Evolutionary conservation across 495 filamentous ascomycete species (phyloP).

Genomic region (Penicillium salamii): DNA sequence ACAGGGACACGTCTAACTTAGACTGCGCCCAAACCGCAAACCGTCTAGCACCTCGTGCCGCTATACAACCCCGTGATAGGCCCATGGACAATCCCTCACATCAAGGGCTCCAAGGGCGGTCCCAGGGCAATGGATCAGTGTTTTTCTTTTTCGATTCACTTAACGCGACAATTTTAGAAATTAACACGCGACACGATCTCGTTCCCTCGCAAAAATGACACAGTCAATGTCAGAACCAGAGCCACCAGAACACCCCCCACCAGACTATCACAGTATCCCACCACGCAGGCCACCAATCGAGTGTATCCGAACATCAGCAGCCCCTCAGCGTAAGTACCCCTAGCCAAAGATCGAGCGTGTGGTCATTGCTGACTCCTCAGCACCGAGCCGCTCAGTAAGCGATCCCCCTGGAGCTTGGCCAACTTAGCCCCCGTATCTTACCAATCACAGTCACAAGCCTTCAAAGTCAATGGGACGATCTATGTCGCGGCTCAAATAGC

Average conservation of each 20-base stretch:
- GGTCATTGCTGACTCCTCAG: background rate
- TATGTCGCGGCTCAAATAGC: background rate
- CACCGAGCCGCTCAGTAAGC: background rate
- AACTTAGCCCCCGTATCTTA: background rate
- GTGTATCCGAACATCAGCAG: background rate
- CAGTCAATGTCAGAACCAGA: background rate
- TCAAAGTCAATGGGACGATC: constrained; percentile 1
- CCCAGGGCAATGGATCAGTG: background rate
- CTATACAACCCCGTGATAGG: constrained; percentile 1
- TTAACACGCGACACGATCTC: background rate
- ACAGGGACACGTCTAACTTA: too few species aligned
- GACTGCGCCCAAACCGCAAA: too few species aligned
- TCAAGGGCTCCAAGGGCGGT: background rate
- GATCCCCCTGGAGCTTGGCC: background rate
- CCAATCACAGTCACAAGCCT: background rate
- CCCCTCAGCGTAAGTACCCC: background rate
- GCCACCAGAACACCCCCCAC: background rate
- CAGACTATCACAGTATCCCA: background rate
- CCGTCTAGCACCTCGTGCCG: background rate
- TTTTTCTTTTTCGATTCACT: background rate
- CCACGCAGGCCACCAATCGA: background rate
- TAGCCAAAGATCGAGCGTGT: background rate
- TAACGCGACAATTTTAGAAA: too few species aligned
- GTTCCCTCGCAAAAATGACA: background rate
- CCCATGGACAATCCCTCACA: background rate